Base-by-base conservation (phyloP, 768 basidiomycete genomes). In the Mycena sanguinolenta region DNA sequence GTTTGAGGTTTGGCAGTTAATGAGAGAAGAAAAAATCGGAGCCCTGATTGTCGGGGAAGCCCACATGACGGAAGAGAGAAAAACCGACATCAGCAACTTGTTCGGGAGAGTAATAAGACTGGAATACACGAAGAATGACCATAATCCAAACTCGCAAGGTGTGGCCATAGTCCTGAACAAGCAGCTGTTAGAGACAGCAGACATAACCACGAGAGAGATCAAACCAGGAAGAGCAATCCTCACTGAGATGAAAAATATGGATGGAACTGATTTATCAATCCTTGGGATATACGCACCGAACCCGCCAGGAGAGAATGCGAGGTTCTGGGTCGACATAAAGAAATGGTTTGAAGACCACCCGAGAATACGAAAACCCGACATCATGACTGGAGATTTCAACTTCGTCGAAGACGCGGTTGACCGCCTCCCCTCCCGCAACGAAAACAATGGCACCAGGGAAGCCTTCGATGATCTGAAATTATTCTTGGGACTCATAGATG, bases 121-220 rank as follows among this genome's bases (percentile, higher is more conserved):
- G 10, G 58, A 59, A 25, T 59, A 27, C 39, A 27, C 58, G 1
- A n/a, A 38, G 10, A 10, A 44, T 25, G 10, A 8, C 21, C 39
- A 62, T 4, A 58, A 21, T 1, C 36, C 50, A 3, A 61, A 38
- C 8, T 36, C 6, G 38, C 17, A 46, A 71, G 73, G 16, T 54
- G 36, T 75, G 4, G 76, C 74, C 0, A 50, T 76, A n/a, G 64
- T 73, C 0, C 32, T 76, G 14, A 76, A 78, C 59, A 75, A 60
- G 19, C 1, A n/a, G n/a, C n/a, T n/a, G n/a, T n/a, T n/a, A n/a
- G n/a, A n/a, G n/a, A n/a, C n/a, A n/a, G n/a, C n/a, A n/a, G n/a
- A n/a, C n/a, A n/a, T n/a, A n/a, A n/a, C n/a, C n/a, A n/a, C n/a
- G n/a, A n/a, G n/a, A n/a, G n/a, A n/a, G n/a, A n/a, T n/a, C n/a